A percentile compares a stretch with the other conserved stretches of the same genome.
These are phyloP conservation scores for Chlamydomonas schloesseri DNA, from an alignment of 139 green algal genomes.

Conservation along the genomic window DNA sequence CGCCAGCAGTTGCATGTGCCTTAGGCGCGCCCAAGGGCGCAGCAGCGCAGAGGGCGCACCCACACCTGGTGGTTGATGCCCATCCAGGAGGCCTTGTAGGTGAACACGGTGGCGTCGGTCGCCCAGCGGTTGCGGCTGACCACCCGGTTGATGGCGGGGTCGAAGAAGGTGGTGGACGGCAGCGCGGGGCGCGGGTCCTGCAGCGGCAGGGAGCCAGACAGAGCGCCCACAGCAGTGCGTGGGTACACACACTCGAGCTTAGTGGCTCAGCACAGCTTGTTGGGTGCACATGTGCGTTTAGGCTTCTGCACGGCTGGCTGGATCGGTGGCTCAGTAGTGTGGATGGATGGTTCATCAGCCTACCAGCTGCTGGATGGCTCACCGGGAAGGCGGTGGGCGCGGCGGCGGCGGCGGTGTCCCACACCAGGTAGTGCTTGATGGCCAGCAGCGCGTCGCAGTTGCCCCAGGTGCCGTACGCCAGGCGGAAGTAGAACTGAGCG, in stretches of 20 bases:
- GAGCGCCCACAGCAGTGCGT: too few species aligned
- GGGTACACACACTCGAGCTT: too few species aligned
- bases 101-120: background rate
- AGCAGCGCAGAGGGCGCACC: too few species aligned
- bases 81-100: conserved; percentile 31
- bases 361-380: too few species aligned
- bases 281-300: too few species aligned
- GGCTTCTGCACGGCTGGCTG: too few species aligned
- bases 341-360: too few species aligned
- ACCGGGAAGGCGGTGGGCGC: background rate
- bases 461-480: background rate
- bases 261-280: too few species aligned
- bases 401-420: background rate
- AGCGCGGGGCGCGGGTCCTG: background rate
- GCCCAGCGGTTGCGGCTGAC: background rate
- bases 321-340: too few species aligned
- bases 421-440: conserved; percentile 36
- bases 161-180: background rate
- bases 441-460: conserved; percentile 20
- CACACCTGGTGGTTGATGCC: conserved; percentile 2
- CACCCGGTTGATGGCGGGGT: conserved; percentile 1
- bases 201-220: too few species aligned
- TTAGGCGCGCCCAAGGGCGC: too few species aligned
- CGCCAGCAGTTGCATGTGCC: too few species aligned
- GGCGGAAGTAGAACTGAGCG: background rate